These are phyloP conservation scores for Pseudocercospora pini-densiflorae DNA, from an alignment of 2,329 filamentous ascomycete species.

Conservation along the genomic window DNA sequence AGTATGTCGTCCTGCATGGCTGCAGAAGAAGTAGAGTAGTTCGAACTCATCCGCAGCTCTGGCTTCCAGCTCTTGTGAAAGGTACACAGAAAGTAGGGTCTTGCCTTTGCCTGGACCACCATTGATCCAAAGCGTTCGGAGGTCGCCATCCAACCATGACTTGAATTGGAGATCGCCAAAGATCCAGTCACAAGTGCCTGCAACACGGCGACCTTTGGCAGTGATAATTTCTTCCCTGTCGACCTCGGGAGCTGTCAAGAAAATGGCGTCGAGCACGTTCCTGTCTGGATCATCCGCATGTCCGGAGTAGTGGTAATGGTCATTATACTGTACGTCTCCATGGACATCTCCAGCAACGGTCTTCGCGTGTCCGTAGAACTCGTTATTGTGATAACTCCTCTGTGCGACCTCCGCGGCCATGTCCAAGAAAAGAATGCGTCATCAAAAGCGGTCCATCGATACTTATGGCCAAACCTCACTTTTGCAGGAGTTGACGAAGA, in stretches of 20 bases:
- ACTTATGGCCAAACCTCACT: no score
- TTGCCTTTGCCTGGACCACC: slow-evolving; percentile 8
- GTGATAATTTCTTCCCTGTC: background rate
- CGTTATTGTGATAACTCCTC: no score
- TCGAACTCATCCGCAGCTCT: background rate
- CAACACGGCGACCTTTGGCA: background rate
- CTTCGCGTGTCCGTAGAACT: no score
- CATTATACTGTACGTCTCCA: no score
- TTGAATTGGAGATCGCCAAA: background rate
- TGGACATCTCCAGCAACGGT: no score
- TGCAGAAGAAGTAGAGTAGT: background rate
- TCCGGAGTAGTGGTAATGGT: no score
- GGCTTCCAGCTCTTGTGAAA: background rate
- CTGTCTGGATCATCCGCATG: background rate
- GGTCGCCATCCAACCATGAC: background rate
- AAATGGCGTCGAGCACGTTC: background rate
- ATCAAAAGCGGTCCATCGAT: no score
- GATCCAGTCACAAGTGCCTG: slow-evolving; percentile 7
- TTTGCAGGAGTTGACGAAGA: no score
- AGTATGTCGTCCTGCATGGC: background rate
- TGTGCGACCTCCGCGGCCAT: no score
- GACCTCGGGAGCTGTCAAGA: background rate
- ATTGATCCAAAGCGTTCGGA: background rate
- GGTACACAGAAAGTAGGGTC: background rate
- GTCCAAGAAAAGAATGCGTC: no score